phyloP scores from a whole-genome alignment of 192 early-diverging fungal species.

The Cladochytrium replicatum region DNA sequence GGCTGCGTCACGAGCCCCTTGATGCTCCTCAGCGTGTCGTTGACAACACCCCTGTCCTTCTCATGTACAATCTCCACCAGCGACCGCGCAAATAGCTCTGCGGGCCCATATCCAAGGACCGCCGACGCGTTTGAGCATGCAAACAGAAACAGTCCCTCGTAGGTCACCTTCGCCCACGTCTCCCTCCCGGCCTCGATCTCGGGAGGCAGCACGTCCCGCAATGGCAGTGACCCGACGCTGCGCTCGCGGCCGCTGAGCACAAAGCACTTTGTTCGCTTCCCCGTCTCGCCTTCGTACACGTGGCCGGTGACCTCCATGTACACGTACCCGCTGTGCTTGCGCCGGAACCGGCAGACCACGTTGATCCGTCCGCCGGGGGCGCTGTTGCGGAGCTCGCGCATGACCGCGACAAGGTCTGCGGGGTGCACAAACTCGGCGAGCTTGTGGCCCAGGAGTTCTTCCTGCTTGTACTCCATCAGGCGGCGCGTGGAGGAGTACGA shows the following conservation, averaged over 20 bases:
- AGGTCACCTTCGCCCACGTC: slow-evolving; percentile 52
- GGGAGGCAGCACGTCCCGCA: slow-evolving; percentile 19
- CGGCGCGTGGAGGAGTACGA: slow-evolving; percentile 25
- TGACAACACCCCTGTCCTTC: no score
- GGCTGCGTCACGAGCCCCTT: no score
- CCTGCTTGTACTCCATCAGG: slow-evolving; percentile 43
- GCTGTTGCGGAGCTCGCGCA: slow-evolving; percentile 52
- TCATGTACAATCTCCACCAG: slow-evolving; percentile 6
- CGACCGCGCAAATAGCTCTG: not conserved
- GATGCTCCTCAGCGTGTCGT: no score
- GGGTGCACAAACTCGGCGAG: slow-evolving; percentile 54
- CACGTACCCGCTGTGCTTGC: slow-evolving; percentile 47
- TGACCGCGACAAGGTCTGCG: slow-evolving; percentile 51
- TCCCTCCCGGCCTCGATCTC: slow-evolving; percentile 20
- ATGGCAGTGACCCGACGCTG: slow-evolving; percentile 25
- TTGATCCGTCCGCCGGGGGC: slow-evolving; percentile 36
- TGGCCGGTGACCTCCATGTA: slow-evolving; percentile 58
- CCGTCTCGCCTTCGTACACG: slow-evolving; percentile 42
- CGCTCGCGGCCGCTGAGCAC: slow-evolving; percentile 52
- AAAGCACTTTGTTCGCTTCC: slow-evolving; percentile 57
- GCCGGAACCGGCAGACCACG: slow-evolving; percentile 51
- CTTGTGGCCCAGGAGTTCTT: slow-evolving; percentile 48
- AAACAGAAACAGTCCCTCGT: slow-evolving; percentile 48
- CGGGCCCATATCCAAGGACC: slow-evolving; percentile 13
- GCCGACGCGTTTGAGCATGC: slow-evolving; percentile 1